These are phyloP conservation scores for Begonia masoniana DNA, from an alignment of 306 rosid genomes.

Conservation along the genomic window DNA sequence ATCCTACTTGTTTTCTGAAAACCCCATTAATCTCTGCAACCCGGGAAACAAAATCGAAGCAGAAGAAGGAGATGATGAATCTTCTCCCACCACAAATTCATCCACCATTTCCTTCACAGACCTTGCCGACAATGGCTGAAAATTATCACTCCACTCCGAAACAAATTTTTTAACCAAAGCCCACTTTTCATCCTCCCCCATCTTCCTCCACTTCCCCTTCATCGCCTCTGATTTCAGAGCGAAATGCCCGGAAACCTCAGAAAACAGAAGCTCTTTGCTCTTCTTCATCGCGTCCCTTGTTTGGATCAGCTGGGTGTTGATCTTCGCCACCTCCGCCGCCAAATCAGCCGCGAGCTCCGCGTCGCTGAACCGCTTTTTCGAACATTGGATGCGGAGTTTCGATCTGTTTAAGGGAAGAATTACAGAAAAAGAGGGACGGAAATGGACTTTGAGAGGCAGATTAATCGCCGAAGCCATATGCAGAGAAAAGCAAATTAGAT, in stretches of 20 bases:
- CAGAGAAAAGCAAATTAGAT: too few relatives aligned
- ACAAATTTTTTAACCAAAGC: slow-evolving; percentile 39
- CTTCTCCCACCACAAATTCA: slow-evolving; percentile 34
- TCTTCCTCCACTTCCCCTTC: slow-evolving; percentile 37
- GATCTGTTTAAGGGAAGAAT: slow-evolving; percentile 9
- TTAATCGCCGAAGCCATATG: slow-evolving; percentile 34
- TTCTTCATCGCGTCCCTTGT: slow-evolving; percentile 59
- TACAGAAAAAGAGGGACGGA: slow-evolving; percentile 1
- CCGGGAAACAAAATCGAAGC: slow-evolving; percentile 20
- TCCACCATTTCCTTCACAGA: slow-evolving; percentile 60
- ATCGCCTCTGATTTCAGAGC: slow-evolving; percentile 35
- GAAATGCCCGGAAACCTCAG: slow-evolving; percentile 37
- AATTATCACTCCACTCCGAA: slow-evolving; percentile 43
- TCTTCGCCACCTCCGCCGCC: slow-evolving; percentile 28
- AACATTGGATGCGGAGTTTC: slow-evolving; percentile 28
- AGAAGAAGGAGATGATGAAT: slow-evolving; percentile 13
- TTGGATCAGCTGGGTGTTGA: slow-evolving; percentile 24
- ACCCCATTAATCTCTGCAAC: slow-evolving; percentile 43
- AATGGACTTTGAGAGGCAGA: slow-evolving; percentile 10
- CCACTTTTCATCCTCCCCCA: slow-evolving; percentile 45
- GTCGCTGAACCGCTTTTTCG: slow-evolving; percentile 21
- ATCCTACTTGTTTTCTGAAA: slow-evolving; percentile 11
- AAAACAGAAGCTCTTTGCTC: slow-evolving; percentile 55
- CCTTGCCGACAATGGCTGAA: slow-evolving; percentile 70
- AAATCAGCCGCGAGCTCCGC: slow-evolving; percentile 44